A percentile compares a stretch with the other conserved stretches of the same genome.
These are phyloP conservation scores for Daldinia vernicosa DNA, from an alignment of 495 filamentous ascomycete genomes.

Conservation along the genomic window DNA sequence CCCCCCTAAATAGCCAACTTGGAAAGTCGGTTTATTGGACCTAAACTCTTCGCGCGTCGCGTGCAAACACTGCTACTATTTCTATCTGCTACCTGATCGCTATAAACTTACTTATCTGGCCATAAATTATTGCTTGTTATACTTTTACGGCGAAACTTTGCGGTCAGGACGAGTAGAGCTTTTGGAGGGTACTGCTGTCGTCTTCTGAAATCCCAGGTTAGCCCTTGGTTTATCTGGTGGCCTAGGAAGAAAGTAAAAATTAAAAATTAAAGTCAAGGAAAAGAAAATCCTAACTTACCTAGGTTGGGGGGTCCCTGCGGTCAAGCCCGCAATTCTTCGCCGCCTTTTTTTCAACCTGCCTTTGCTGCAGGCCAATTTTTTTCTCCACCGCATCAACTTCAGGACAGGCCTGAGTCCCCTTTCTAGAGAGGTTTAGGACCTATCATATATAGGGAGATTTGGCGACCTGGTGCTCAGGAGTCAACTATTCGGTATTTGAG, in stretches of 20 bases:
- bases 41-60: conserved; percentile 37
- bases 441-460: conserved; percentile 42
- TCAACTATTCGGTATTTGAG: conserved; percentile 23
- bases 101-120: not conserved
- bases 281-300: conserved; percentile 39
- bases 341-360: conserved; percentile 41
- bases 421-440: conserved; percentile 44
- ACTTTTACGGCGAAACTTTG: conserved; percentile 22
- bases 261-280: conserved; percentile 23
- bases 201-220: conserved; percentile 18
- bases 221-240: conserved; percentile 26
- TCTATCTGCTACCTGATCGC: not conserved
- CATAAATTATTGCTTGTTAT: not conserved
- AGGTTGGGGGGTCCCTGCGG: conserved; percentile 42
- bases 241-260: conserved; percentile 19
- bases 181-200: conserved; percentile 35
- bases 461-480: conserved; percentile 32
- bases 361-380: conserved; percentile 37
- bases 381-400: conserved; percentile 43
- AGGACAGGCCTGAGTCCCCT: conserved; percentile 37
- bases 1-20: conserved; percentile 18
- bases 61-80: conserved; percentile 37
- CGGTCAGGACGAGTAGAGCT: conserved; percentile 10
- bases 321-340: conserved; percentile 44
- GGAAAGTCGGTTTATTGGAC: conserved; percentile 33